Base-by-base conservation (phyloP, 2,329 filamentous ascomycete species). In the Neospermospora avenae region DNA sequence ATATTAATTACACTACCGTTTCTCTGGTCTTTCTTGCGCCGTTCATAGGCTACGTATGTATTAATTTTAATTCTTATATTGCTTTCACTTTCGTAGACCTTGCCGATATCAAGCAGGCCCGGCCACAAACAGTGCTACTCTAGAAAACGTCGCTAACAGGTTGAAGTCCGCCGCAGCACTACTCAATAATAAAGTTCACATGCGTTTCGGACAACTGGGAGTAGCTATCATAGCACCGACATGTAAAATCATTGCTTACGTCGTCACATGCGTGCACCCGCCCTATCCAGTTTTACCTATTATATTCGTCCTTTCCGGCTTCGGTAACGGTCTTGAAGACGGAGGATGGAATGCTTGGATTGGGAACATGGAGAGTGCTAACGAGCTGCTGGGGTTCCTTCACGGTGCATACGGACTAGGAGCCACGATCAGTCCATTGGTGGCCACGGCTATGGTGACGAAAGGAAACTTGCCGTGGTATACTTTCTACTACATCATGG, bases 401-500 rank as follows among this genome's bases (percentile, higher is more conserved):
- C 88, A 91, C 70, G 87, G 83, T 0, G 83, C 83, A 35, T 93
- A 91, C 69, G 87, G 88, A 0, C 69, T 90, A 0, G 89, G 90
- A 0, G 89, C 86, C 0, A 86, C 87, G 0, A 76, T 91, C 11
- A 79, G 81, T 3, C 90, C 89, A 0, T 73, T 93, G 6, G 80
- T 91, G 60, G 88, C 89, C 1, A 91, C 90, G 0, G 81, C 82
- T 5, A 86, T 93, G 81, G 83, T 92, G 46, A 84, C 86, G 0
- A 84, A 83, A 62, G 84, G 76, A 0, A 68, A 76, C 3, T 69
- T 87, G 54, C 77, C 77, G 0, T 95, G 90, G 90, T 91, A 86
- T 67, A 78, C 76, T 18, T 93, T 88, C 73, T 93, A 90, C 74
- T 91, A 91, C 69, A 75, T 91, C 58, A 89, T 92, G 85, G 84